Conservation (phyloP, 768 basidiomycete genomes). For the Harrya chromipes region DNA sequence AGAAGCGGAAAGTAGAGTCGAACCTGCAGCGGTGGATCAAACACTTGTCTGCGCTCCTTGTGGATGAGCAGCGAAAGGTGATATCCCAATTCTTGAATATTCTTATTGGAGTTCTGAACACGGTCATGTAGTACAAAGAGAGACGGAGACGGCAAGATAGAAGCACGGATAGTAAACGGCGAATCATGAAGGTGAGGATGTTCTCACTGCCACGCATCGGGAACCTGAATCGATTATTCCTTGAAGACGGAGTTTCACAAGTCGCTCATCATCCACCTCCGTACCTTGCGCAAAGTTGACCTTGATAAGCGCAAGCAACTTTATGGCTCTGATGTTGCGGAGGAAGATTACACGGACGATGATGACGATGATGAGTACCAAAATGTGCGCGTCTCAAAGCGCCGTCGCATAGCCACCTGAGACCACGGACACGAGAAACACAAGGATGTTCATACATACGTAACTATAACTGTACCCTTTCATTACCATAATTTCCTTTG, state of each 20-base stretch:
- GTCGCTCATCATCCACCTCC: constrained; percentile 54
- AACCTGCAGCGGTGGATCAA: constrained; percentile 66
- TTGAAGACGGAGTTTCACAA: constrained; percentile 67
- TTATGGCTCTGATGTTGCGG: constrained; percentile 39
- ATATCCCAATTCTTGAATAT: neutral
- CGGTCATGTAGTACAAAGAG: constrained; percentile 51
- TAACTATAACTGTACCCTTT: constrained; percentile 26
- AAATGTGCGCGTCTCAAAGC: constrained; percentile 28
- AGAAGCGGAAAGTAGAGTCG: constrained; percentile 41
- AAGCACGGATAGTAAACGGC: constrained; percentile 44
- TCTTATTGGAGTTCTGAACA: constrained; percentile 3
- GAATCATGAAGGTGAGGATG: constrained; percentile 52
- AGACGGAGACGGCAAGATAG: constrained; percentile 56
- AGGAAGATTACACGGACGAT: constrained; percentile 36
- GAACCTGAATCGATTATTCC: neutral
- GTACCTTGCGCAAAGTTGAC: constrained; percentile 60
- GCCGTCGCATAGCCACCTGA: constrained; percentile 28
- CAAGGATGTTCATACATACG: constrained; percentile 23
- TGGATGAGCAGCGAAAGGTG: constrained; percentile 71
- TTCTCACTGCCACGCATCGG: neutral
- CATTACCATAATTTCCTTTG: constrained; percentile 26
- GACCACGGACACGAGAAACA: constrained; percentile 16
- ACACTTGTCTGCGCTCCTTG: constrained; percentile 55
- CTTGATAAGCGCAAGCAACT: constrained; percentile 45
- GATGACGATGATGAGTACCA: constrained; percentile 35